A percentile compares a stretch with the other conserved stretches of the same genome.
Conservation (phyloP, 2,329 filamentous ascomycete species). For the Chrysoporthe cubensis region DNA sequence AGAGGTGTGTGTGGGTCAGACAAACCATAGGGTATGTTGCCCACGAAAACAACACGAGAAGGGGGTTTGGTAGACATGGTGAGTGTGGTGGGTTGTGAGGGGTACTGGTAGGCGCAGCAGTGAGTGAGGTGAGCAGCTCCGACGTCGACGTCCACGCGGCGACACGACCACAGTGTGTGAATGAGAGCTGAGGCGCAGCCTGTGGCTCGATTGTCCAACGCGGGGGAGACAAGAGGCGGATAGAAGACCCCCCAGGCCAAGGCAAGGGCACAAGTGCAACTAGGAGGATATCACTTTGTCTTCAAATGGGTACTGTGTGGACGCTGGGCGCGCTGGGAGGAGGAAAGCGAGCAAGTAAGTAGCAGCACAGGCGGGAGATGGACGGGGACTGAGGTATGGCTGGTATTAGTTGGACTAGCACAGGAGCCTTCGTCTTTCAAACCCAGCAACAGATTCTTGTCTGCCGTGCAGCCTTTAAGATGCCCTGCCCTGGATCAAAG, state of each 20-base stretch:
- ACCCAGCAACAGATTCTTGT: conserved; percentile 3
- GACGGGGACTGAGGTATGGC: conserved; percentile 1
- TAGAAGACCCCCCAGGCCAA: not conserved
- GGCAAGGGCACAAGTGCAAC: not conserved
- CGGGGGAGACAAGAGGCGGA: not conserved
- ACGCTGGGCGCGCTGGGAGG: not conserved
- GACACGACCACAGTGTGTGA: too few species aligned
- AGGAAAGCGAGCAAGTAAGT: not conserved
- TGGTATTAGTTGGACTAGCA: conserved; percentile 17
- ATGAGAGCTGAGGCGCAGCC: not conserved
- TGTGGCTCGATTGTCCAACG: not conserved
- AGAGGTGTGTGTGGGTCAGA: conserved; percentile 31
- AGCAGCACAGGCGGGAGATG: not conserved
- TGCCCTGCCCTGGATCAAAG: not conserved
- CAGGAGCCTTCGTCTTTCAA: conserved; percentile 1
- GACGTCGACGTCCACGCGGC: not conserved
- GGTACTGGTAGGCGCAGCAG: not conserved
- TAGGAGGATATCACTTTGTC: not conserved
- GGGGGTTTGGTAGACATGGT: conserved; percentile 74
- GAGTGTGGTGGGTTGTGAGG: not conserved
- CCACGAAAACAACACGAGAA: conserved; percentile 81
- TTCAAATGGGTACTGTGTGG: not conserved
- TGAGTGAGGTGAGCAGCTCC: conserved; percentile 3
- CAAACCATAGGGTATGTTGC: conserved; percentile 82
- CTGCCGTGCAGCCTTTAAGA: not conserved